phyloP scores from a whole-genome alignment of 208 protist species.

The Sergeia podlipaevii region DNA sequence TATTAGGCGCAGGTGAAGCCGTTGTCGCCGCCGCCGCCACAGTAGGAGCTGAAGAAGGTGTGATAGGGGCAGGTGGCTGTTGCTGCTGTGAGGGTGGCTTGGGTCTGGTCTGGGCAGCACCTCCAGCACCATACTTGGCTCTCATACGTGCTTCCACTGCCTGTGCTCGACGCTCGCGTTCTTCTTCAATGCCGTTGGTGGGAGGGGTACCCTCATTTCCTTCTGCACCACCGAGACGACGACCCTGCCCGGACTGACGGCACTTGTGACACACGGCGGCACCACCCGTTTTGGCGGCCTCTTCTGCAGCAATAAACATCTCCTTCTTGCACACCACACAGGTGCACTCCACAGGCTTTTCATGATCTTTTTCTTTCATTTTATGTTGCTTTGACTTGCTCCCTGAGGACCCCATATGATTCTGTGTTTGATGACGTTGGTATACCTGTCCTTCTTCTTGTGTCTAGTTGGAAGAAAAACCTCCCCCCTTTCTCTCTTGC shows the following conservation, averaged over 20 bases:
- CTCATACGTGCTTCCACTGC: constrained; percentile 38
- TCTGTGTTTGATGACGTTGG: too few relatives aligned
- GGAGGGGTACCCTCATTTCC: not conserved
- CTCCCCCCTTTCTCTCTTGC: too few relatives aligned
- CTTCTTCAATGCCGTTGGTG: constrained; percentile 15
- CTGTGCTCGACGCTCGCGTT: constrained; percentile 30
- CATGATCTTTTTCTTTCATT: constrained; percentile 1
- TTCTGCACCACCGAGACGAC: not conserved
- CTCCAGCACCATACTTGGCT: constrained; percentile 21
- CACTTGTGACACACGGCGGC: constrained; percentile 6
- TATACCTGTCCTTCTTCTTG: too few relatives aligned
- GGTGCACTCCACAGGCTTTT: not conserved
- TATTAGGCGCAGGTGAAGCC: not conserved
- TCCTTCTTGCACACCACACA: constrained; percentile 9
- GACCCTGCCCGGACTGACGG: not conserved
- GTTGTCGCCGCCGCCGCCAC: not conserved
- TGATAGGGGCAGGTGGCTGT: not conserved
- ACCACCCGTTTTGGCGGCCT: not conserved
- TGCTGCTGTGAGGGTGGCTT: not conserved
- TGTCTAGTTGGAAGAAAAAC: too few relatives aligned
- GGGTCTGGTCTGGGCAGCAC: not conserved
- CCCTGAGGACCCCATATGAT: too few relatives aligned
- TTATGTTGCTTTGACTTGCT: too few relatives aligned
- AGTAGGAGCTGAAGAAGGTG: not conserved
- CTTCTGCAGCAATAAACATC: too few relatives aligned